A percentile compares a stretch with the other conserved stretches of the same genome.
Evolutionary conservation across 768 basidiomycete genomes (phyloP).

Genomic region (Imleria badia): DNA sequence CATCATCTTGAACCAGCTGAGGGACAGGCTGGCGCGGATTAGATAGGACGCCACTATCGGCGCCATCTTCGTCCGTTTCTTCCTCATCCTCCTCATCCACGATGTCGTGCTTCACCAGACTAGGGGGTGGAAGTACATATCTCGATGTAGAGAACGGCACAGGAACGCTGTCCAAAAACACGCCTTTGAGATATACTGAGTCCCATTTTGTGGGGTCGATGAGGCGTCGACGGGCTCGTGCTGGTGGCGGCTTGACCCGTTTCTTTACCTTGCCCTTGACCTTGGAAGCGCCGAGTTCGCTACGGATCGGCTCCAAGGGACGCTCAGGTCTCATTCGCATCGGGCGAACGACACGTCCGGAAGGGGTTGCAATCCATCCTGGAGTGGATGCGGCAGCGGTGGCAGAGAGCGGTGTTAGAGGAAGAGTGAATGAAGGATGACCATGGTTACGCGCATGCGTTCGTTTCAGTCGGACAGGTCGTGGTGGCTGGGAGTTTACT

Average conservation of each 20-base stretch:
- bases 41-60: background rate
- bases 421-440: slow-evolving; percentile 60
- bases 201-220: slow-evolving; percentile 78
- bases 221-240: slow-evolving; percentile 56
- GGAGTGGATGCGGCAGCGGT: slow-evolving; percentile 51
- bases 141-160: background rate
- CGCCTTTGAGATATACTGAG: slow-evolving; percentile 66
- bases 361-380: slow-evolving; percentile 71
- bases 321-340: slow-evolving; percentile 68
- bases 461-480: slow-evolving; percentile 41
- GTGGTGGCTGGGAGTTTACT: slow-evolving; percentile 16
- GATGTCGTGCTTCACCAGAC: background rate
- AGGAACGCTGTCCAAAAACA: slow-evolving; percentile 51
- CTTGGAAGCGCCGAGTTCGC: slow-evolving; percentile 2
- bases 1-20: background rate
- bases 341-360: slow-evolving; percentile 64
- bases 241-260: slow-evolving; percentile 48
- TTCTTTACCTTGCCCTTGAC: slow-evolving; percentile 38
- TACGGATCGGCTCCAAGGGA: slow-evolving; percentile 44
- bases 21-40: background rate
- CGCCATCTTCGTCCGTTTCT: background rate
- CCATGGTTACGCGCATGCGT: slow-evolving; percentile 40
- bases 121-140: background rate
- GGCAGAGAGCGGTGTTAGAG: slow-evolving; percentile 60
- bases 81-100: background rate